Base-by-base conservation (phyloP, 75 land plant species). In the Cunninghamia lanceolata region DNA sequence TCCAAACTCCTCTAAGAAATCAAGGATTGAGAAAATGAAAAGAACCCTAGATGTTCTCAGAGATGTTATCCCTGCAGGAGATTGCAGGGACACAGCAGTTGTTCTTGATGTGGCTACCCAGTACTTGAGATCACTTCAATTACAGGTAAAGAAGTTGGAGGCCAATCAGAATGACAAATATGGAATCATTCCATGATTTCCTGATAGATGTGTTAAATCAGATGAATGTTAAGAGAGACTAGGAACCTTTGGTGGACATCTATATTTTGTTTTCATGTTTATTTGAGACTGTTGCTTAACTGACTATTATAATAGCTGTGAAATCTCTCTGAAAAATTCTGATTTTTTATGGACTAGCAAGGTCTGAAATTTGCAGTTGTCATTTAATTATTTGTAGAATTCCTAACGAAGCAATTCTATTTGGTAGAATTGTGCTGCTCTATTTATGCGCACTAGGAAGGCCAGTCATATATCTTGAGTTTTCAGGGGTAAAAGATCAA, bases 21-120 rank as follows among this genome's bases (percentile, higher is more conserved):
- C 66, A 42, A 92, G 86, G 70, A 84, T 91, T 85, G 85, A 89
- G 85, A 94, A 90, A 76, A 91, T 95, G 89, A 91, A 91, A 82
- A 91, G 85, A 47, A 89, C 84, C 17, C 30, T 87, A 42, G 45
- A 71, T 40, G 40, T 87, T 6, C 85, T 95, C 45, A 85, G 91
- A 45, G 90, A 89, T 2, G 89, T 94, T 59, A 88, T 95, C 2
- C 96, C 96, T 34, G 95, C 93, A n/a, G 93, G 91, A 15, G 86
- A 89, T 13, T 85, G 75, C 38, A 92, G 91, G 96, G 92, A 89
- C 75, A 90, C 94, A 43, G 92, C 89, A 10, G 88, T 89, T 71
- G 91, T 95, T 79, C 88, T 95, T n/a, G 95, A 95, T 82, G 94
- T 91, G 83, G 96, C 96, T 85, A 92, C 94, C 14, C 89, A 79